These are phyloP conservation scores for Sistotremastrum niveocremeum DNA, from an alignment of 768 basidiomycete genomes.

Conservation along the genomic window DNA sequence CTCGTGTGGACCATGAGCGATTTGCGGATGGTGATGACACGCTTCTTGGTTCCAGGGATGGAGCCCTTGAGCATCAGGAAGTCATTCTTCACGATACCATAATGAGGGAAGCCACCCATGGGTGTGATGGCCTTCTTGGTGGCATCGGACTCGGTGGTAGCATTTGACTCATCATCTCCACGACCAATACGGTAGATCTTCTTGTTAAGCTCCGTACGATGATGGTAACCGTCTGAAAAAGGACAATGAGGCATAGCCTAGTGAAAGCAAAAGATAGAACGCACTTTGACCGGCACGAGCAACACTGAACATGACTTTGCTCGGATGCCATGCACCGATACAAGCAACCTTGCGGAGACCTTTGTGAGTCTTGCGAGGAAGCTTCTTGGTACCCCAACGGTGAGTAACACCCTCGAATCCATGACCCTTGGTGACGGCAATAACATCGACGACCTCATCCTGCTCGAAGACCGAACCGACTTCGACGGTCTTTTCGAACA, in stretches of 20 bases:
- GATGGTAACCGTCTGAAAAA: conserved; percentile 77
- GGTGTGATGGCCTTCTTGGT: conserved; percentile 92
- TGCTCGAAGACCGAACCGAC: conserved; percentile 82
- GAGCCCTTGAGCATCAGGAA: conserved; percentile 96
- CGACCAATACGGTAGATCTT: conserved; percentile 93
- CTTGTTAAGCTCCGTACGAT: conserved; percentile 97
- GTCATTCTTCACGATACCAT: conserved; percentile 98
- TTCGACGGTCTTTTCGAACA: conserved; percentile 96
- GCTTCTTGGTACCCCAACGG: conserved; percentile 99
- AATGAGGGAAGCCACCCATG: conserved; percentile 98
- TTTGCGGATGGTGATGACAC: conserved; percentile 94
- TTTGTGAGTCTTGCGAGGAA: conserved; percentile 98
- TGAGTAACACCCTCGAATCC: conserved; percentile 99
- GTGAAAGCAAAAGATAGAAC: conserved; percentile 20
- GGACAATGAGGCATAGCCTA: neutral
- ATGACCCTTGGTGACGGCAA: conserved; percentile 98
- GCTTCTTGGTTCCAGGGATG: conserved; percentile 93
- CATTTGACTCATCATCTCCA: conserved; percentile 65
- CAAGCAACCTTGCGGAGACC: conserved; percentile 99
- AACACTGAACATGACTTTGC: conserved; percentile 99
- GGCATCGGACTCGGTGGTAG: conserved; percentile 88
- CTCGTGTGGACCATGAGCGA: conserved; percentile 94
- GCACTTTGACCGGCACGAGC: conserved; percentile 98
- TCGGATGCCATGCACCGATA: conserved; percentile 97
- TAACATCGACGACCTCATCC: conserved; percentile 92